Evolutionary conservation across 805 yeast species (phyloP), one percentile per base, ranked within the genome.

Genomic region (Danielia reshetovae): DNA sequence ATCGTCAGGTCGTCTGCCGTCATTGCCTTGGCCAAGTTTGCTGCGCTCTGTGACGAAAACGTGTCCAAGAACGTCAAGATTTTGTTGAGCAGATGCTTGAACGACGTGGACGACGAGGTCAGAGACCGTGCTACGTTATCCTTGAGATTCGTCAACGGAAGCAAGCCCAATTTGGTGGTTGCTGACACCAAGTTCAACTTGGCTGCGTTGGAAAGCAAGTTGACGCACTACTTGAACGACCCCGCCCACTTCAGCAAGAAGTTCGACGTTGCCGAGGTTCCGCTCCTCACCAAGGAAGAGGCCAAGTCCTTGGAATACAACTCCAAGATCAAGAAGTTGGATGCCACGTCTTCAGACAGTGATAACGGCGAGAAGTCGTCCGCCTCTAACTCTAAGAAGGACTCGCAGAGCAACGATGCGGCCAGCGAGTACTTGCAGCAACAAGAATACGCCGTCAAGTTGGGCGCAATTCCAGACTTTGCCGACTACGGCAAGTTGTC

Each of bases 1-100:
- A 81, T 89, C 39, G 89, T 93, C 36, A 79, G 98, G 59, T 89
- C 97, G 2, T 88, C 96, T 25, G 98, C 98, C 0, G 95, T 93
- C 27, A 77, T 85, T 48, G 89, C 97, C 0, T 72, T 93, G 45
- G 79, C 96, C 19, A 88, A 89, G 62, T 93, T 90, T 67, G 95
- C 94, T 5, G 66, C 85, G 38, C 75, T 81, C 27, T 79, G 80
- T 38, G 94, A 88, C 46, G 75, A 74, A 11, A 69, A 73, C 18
- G 75, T 89, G 42, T 67, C 75, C 35, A 70, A 73, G 43, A 82
- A 88, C 35, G 84, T 90, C 49, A 72, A 73, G 48, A 82, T 84
- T 40, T 72, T 93, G 49, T 74, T 93, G 48, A 72, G 73, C 40
- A 80, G 97, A 65, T 87, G 95, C 48, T 74, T 88, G 46, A 84